Conservation (phyloP, 208 protist genomes). For the Sergeia podlipaevii region DNA sequence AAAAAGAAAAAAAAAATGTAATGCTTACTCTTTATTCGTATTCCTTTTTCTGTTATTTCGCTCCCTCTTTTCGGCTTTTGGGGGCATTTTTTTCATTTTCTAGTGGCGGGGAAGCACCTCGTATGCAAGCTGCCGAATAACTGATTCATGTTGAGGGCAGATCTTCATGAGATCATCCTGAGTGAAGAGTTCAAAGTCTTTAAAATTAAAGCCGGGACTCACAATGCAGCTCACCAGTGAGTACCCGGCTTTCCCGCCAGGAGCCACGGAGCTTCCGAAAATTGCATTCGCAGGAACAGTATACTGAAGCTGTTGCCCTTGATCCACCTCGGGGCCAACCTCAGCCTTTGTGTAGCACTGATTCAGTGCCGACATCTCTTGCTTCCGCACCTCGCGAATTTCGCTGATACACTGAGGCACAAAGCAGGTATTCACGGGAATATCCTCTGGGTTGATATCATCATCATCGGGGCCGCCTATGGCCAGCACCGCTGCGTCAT, state of each 20-base stretch:
- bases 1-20: slow-evolving; percentile 1
- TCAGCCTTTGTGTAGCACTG: slow-evolving; percentile 20
- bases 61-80: slow-evolving; percentile 5
- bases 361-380: slow-evolving; percentile 2
- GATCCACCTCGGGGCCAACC: slow-evolving; percentile 22
- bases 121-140: slow-evolving; percentile 47
- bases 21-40: slow-evolving; percentile 1
- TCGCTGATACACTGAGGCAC: too few relatives aligned
- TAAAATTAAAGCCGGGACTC: slow-evolving; percentile 36
- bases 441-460: not conserved
- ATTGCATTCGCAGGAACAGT: slow-evolving; percentile 37
- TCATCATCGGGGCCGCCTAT: not conserved
- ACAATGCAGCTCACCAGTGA: slow-evolving; percentile 50
- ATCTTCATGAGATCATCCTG: slow-evolving; percentile 32
- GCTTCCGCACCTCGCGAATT: not conserved
- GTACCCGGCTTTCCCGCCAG: slow-evolving; percentile 19
- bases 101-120: slow-evolving; percentile 28
- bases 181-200: slow-evolving; percentile 53
- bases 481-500: slow-evolving; percentile 21
- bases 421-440: not conserved
- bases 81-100: slow-evolving; percentile 8
- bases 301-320: slow-evolving; percentile 39
- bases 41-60: slow-evolving; percentile 16
- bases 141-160: slow-evolving; percentile 36
- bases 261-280: slow-evolving; percentile 33